Conservation (phyloP, 208 protist species). For the Acanthamoeba quina region DNA sequence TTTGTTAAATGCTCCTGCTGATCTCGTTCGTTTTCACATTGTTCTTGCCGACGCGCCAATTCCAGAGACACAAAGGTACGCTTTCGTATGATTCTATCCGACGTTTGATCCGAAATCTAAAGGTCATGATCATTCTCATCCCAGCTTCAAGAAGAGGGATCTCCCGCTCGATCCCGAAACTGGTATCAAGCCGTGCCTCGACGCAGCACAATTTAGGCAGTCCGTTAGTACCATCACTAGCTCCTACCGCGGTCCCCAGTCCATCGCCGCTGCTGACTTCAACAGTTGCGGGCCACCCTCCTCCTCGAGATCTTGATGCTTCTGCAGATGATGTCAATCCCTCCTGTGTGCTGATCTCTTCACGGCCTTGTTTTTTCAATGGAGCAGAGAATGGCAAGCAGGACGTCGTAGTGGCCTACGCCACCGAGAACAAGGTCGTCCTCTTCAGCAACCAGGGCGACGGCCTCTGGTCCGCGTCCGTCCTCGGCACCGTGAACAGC, state of each 20-base stretch:
- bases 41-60: neutral
- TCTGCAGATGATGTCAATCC: neutral
- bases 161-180: neutral
- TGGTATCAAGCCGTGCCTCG: neutral
- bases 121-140: neutral
- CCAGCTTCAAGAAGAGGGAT: neutral
- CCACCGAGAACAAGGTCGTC: neutral
- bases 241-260: neutral
- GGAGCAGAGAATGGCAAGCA: neutral
- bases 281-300: neutral
- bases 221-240: neutral
- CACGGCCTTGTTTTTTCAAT: too few species aligned
- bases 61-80: neutral
- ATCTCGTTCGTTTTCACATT: neutral
- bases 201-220: neutral
- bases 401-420: neutral
- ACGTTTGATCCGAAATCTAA: too few species aligned
- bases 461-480: neutral
- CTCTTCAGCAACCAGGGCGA: neutral
- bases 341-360: neutral
- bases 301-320: too few species aligned
- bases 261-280: neutral
- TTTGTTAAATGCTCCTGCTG: neutral
- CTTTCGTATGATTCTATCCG: too few species aligned
- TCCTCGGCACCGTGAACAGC: neutral